Evolutionary conservation across 2,329 filamentous ascomycete genomes (phyloP), one percentile per base, ranked within the genome.

Genomic region (Apiospora arundinis): DNA sequence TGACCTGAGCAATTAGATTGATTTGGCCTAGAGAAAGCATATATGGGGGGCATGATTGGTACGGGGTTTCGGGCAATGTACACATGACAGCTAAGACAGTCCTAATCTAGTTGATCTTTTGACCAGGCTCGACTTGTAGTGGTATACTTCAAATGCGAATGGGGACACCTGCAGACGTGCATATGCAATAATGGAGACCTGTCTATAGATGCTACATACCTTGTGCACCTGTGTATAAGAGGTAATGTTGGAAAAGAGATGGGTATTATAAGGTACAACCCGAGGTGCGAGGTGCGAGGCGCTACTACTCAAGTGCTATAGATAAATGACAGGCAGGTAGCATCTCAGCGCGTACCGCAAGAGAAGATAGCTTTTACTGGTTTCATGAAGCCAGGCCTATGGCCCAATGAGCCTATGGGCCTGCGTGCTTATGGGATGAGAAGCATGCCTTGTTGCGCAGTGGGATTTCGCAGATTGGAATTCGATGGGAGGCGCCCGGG

Each of bases 71-170:
- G 56, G 56, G 37, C 40, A 63, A n/a, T 63, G 56, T 63, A 63
- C 56, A 63, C 56, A 63, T 63, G 56, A 63, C 56, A 63, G 32
- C 56, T 63, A 63, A 63, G 56, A 63, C 56, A 40, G 11, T 63
- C 37, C 32, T n/a, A 63, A 40, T 18, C 56, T 63, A 63, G 32
- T 40, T 32, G 32, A 63, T n/a, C 56, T 40, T 23, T 63, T 63
- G 56, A 63, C 56, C 32, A 37, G 32, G 56, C 52, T 18, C 16
- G 25, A 32, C 14, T 32, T 32, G 49, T 56, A 32, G n/a, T n/a
- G n/a, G 52, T 63, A 12, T 37, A 63, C 18, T n/a, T n/a, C 6
- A 32, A 32, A 4, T 63, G 32, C 11, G 56, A 23, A 63, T 40
- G 56, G 32, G 40, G 56, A 23, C 32, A 23, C 32, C 2, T 40